Conservation (phyloP, 306 rosid genomes). For the Malus sylvestris region DNA sequence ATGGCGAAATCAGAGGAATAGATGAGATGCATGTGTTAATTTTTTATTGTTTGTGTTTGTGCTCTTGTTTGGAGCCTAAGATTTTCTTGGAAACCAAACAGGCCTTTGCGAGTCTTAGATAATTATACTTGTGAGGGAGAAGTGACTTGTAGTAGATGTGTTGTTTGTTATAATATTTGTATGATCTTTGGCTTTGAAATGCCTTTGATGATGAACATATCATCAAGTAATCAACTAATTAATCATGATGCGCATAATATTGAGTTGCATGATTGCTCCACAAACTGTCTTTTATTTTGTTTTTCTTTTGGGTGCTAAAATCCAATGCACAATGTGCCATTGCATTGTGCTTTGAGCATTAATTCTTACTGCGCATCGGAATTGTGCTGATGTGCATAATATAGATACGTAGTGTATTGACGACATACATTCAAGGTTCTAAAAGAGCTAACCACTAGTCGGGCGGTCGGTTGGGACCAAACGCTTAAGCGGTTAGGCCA, state of each 20-base stretch:
- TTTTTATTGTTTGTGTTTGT: neutral
- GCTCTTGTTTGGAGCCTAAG: neutral
- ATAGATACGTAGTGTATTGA: too few species aligned
- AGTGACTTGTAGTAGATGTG: neutral
- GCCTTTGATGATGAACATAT: neutral
- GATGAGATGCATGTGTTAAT: neutral
- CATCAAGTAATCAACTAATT: neutral
- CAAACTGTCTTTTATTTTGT: neutral
- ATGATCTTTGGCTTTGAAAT: neutral
- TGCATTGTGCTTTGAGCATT: too few species aligned
- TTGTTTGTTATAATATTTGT: neutral
- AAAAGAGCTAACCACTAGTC: too few species aligned
- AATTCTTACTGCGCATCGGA: too few species aligned
- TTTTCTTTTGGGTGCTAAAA: neutral
- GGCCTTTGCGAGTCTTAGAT: neutral
- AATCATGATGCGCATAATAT: neutral
- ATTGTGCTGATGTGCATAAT: too few species aligned
- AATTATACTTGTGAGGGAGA: neutral
- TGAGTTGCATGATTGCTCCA: neutral
- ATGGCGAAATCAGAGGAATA: neutral
- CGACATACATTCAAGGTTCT: too few species aligned
- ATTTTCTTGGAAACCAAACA: neutral
- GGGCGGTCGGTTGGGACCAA: too few species aligned
- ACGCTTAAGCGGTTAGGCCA: too few species aligned
- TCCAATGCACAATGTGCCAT: too few species aligned